Percentiles rank a stretch among this genome's conserved stretches.
Evolutionary conservation across 441 rosid genomes (phyloP).

Genomic region (Corymbia calophylla): DNA sequence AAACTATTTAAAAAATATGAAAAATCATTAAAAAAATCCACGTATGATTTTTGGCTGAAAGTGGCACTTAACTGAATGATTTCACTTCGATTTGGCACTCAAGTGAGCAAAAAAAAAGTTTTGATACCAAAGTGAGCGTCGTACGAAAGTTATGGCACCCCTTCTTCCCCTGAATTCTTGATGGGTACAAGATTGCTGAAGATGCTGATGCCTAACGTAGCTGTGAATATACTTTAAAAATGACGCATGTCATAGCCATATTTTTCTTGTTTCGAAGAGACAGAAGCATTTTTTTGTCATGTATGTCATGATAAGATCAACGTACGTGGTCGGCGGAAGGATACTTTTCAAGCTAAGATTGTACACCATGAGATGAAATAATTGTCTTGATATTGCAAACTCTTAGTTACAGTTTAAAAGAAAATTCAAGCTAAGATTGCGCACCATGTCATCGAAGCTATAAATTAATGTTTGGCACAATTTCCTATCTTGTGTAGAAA

Average conservation of each 20-base stretch:
- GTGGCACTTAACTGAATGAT: no score
- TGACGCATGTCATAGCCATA: no score
- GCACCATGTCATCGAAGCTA: background rate
- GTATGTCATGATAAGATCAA: background rate
- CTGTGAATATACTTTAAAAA: background rate
- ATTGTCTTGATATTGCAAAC: background rate
- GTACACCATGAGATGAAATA: background rate
- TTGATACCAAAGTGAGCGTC: no score
- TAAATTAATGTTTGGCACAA: background rate
- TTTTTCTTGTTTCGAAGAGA: no score
- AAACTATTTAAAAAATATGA: no score
- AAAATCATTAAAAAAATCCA: no score
- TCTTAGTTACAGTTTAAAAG: no score
- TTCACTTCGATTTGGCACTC: no score
- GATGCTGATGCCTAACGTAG: background rate
- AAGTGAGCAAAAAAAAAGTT: no score
- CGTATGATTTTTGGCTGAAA: no score
- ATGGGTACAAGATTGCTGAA: background rate
- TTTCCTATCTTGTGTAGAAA: background rate
- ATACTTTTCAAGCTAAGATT: background rate
- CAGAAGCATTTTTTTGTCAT: background rate
- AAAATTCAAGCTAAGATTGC: background rate
- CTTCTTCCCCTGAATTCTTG: background rate
- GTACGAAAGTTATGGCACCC: no score
- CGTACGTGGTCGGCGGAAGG: background rate